Base-by-base conservation (phyloP, 768 basidiomycete genomes). In the Suillus paluster region DNA sequence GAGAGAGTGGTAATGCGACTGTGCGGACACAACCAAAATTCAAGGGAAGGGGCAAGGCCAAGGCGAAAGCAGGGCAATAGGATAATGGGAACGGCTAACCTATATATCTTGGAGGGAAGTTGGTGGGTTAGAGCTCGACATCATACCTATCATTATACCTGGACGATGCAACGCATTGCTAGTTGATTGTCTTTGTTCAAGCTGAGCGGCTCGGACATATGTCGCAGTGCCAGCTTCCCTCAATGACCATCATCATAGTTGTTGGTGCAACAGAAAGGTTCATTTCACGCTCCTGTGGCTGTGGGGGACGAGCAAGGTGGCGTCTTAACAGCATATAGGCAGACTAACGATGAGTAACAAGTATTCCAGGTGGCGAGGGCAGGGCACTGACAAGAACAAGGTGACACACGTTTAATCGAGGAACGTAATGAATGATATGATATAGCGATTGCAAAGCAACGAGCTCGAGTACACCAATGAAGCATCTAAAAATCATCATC, bases 401-500 rank as follows among this genome's bases (percentile, higher is more conserved):
- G 10, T 11, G 17, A 3, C 11, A 27, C 46, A 49, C 46, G 25
- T 27, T 48, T 9, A 48, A 49, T 49, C 19, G 49, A 50, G 27
- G 17, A 25, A 15, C 12, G 17, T 25, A 38, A 36, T 54, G 53
- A 25, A 50, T 50, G 19, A 50, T 50, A 50, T 33, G 38, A 38
- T 25, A 25, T 50, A 19, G 19, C 17, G 38, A 27, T 55, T 27
- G 39, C 54, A 55, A 55, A 55, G 38, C 6, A 39, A 55, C 36
- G 6, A 50, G 6, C 11, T 30, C 3, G 19, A 39, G 23, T 55
- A 34, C 42, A 52, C 23, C 41, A 39, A 38, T 33, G 21, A 49
- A 30, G 11, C 42, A 46, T 44, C 66, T 67, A 75, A 64, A 80
- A 80, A 61, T 90, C 89, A 60, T 87, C 83, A 52, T 90, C 87